These are phyloP conservation scores for Pilobolus umbonatus DNA, from an alignment of 192 early-diverging fungal genomes.

Conservation along the genomic window DNA sequence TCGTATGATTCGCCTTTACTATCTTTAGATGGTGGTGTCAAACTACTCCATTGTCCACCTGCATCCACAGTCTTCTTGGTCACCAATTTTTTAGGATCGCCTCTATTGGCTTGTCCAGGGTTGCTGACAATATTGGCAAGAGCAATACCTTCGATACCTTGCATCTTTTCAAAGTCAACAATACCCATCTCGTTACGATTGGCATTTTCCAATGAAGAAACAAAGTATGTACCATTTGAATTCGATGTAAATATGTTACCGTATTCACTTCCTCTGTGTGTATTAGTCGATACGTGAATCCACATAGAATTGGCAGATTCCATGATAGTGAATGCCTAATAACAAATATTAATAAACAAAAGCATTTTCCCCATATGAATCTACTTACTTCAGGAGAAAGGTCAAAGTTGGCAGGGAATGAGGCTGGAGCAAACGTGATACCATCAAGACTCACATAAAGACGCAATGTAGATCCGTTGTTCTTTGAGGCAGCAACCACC, in stretches of 20 bases:
- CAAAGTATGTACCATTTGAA: conserved; percentile 82
- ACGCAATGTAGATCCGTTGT: conserved; percentile 37
- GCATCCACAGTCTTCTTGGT: conserved; percentile 78
- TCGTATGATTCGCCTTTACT: conserved; percentile 32
- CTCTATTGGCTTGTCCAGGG: conserved; percentile 46
- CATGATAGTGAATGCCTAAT: conserved; percentile 74
- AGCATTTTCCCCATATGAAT: not conserved
- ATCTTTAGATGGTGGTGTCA: conserved; percentile 49
- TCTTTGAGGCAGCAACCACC: conserved; percentile 63
- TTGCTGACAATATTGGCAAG: conserved; percentile 81
- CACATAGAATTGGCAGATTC: conserved; percentile 61
- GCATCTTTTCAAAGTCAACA: conserved; percentile 92
- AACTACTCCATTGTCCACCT: conserved; percentile 64
- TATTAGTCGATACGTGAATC: conserved; percentile 61
- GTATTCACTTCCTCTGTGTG: conserved; percentile 53
- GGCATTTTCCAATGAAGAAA: conserved; percentile 60
- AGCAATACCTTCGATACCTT: conserved; percentile 80
- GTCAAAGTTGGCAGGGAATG: conserved; percentile 72
- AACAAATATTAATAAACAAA: no score
- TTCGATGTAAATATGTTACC: conserved; percentile 91
- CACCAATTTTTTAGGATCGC: conserved; percentile 55
- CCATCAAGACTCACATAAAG: conserved; percentile 76
- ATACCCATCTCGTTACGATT: conserved; percentile 71
- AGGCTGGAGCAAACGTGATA: conserved; percentile 53
- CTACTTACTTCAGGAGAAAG: conserved; percentile 46